phyloP scores from a whole-genome alignment of 345 rosid genomes.

The Heritiera fomes region DNA sequence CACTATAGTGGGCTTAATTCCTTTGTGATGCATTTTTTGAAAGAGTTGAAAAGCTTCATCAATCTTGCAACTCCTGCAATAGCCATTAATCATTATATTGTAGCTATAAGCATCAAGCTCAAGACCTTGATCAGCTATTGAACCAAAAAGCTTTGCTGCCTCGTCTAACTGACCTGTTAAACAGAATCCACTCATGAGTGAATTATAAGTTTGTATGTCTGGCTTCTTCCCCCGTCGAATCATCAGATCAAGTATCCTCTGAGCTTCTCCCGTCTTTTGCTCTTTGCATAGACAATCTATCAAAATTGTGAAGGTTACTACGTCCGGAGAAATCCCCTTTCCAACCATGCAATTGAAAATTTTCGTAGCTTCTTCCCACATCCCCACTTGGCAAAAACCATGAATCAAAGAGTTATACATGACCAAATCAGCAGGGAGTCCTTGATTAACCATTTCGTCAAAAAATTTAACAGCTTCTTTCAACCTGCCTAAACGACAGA shows the following conservation, averaged over 20 bases:
- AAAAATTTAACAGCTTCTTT: conserved; percentile 5
- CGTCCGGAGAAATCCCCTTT: neutral
- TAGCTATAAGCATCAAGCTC: conserved; percentile 21
- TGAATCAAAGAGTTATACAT: conserved; percentile 15
- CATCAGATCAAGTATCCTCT: conserved; percentile 34
- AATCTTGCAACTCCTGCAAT: conserved; percentile 9
- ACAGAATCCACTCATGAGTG: conserved; percentile 43
- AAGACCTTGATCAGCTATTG: conserved; percentile 26
- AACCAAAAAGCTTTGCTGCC: conserved; percentile 28
- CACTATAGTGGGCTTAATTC: conserved; percentile 12
- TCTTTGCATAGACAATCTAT: conserved; percentile 25
- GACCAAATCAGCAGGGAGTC: neutral
- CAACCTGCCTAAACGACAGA: conserved; percentile 10
- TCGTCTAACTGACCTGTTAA: conserved; percentile 27
- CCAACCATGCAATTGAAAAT: conserved; percentile 10
- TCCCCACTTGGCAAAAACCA: conserved; percentile 18
- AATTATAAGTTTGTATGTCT: conserved; percentile 37
- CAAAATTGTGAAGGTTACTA: conserved; percentile 15
- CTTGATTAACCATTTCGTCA: conserved; percentile 16
- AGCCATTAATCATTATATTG: conserved; percentile 23
- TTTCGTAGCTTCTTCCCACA: conserved; percentile 16
- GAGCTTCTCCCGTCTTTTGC: conserved; percentile 33
- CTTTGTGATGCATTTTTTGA: conserved; percentile 18
- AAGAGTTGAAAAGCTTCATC: conserved; percentile 19
- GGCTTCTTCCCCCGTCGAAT: conserved; percentile 26